Evolutionary conservation across 495 filamentous ascomycete genomes (phyloP), one percentile per base, ranked within the genome.

Genomic region (Tuber umbilicatum): DNA sequence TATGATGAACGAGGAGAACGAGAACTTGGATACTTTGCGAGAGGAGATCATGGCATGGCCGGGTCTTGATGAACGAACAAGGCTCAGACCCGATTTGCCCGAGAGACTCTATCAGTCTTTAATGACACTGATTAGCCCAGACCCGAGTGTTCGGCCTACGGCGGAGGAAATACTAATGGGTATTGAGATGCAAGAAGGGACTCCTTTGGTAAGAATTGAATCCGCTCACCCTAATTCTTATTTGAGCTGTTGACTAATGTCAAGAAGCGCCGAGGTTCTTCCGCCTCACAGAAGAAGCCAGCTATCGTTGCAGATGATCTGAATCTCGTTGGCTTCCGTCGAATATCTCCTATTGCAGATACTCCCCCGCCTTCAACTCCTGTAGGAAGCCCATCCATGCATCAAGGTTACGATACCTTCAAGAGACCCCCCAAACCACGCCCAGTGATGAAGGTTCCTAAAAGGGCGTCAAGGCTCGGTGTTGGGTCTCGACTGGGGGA

Each of bases 1-100:
- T 78, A 84, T 89, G 35, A 86, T 97, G 50, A 88, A 97, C 75
- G 95, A 99, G 83, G 96, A 98, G 79, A 88, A 92, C 69, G 96
- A 98, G 81, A 94, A 99, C 75, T 86, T 97, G n/a, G 94, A 97
- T 76, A 85, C 89, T 73, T 89, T 99, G 31, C 89, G 94, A 68
- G 91, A 87, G 12, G 95, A 99, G 83, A 97, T 99, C 72, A 89
- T 89, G 35, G 86, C 88, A 50, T 99, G 94, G 94, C 84, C 89
- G 60, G 95, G 95, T 0, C 94, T 98, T 73, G 89, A 92, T 72
- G 91, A 94, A 69, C 89, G 90, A 75, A 86, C 88, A 47, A 84
- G 87, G 70, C 88, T 91, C 73, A 87, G 95, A 19, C 88, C 91
- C 4, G 95, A 98, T 76, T 86, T 98, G 1, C 95, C 96, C 0